Evolutionary conservation across 345 rosid species (phyloP), one percentile per base, ranked within the genome.

Genomic region (Moricandia moricandioides): DNA sequence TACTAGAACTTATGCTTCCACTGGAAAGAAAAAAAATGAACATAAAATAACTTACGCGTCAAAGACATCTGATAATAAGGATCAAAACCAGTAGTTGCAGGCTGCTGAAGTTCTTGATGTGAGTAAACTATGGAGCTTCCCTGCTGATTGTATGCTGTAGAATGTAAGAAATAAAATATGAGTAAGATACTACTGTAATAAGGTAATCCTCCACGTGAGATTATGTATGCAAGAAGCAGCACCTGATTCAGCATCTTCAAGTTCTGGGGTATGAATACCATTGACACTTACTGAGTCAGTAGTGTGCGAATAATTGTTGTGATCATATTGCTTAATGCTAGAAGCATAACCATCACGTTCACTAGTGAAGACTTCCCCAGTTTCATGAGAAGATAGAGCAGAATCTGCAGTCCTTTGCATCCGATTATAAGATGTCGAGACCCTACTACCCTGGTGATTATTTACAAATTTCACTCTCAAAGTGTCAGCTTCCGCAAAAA

Each of bases 181-280:
- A 37, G 79, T 75, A 69, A 78, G 74, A 39, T 29, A 40, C 68
- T 21, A 40, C 49, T 12, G 54, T 34, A 9, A 11, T 8, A 76
- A 77, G 21, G 54, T 21, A 21, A 67, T 54, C 51, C 10, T 58
- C 59, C 64, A 75, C 24, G 14, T 67, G 10, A 30, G 45, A 73
- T 69, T 12, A 34, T 29, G 59, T 37, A 14, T 13, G 61, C 57
- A 75, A 65, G 56, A 62, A 47, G 70, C 62, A 39, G 56, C 67
- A 88, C 98, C 96, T 85, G 98, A 91, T 80, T 94, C 93, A 47
- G 84, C 91, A 78, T 94, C 98, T 79, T 86, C 97, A 77, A 81
- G 82, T 76, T 88, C 95, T 34, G 95, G 85, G 49, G 90, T 82
- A 14, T 84, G 91, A 80, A 83, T 78, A 67, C 88, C 85, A 77